Evolutionary conservation across 768 basidiomycete species (phyloP).

Genomic region (Imleria badia): DNA sequence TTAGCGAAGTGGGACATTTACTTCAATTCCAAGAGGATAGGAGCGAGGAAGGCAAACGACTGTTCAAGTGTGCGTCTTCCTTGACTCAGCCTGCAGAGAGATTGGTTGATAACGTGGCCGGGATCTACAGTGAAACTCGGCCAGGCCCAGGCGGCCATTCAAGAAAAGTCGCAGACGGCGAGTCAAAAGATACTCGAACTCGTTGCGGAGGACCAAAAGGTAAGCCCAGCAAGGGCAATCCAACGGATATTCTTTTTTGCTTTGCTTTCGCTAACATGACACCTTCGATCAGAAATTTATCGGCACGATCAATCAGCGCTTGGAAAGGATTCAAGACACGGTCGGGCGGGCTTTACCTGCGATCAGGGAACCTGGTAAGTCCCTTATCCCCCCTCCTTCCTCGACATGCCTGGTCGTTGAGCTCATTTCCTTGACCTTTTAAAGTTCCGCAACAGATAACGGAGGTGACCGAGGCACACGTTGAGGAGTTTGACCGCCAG

Average conservation of each 20-base stretch:
- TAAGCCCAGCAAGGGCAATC: not conserved
- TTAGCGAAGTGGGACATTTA: constrained; percentile 7
- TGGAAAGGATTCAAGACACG: constrained; percentile 13
- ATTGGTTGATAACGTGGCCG: not conserved
- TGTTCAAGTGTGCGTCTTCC: constrained; percentile 1
- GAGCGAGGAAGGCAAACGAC: constrained; percentile 5
- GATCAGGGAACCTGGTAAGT: constrained; percentile 11
- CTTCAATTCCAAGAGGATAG: constrained; percentile 14
- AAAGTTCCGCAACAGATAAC: constrained; percentile 12
- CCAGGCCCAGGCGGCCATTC: constrained; percentile 6
- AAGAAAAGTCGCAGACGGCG: constrained; percentile 6
- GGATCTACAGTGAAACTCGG: constrained; percentile 1
- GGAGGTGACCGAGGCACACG: constrained; percentile 11
- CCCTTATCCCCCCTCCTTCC: not conserved
- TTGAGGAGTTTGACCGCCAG: constrained; percentile 10
- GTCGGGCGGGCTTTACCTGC: constrained; percentile 13
- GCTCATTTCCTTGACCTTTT: not conserved
- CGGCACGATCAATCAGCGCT: constrained; percentile 10
- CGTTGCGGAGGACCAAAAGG: constrained; percentile 9
- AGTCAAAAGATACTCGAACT: not conserved
- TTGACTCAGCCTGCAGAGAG: too few relatives aligned
- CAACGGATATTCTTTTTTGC: too few relatives aligned
- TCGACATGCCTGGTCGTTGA: too few relatives aligned
- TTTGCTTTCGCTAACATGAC: too few relatives aligned
- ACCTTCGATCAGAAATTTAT: constrained; percentile 6